phyloP scores from a whole-genome alignment of 345 rosid genomes.

The Citrus australasica region DNA sequence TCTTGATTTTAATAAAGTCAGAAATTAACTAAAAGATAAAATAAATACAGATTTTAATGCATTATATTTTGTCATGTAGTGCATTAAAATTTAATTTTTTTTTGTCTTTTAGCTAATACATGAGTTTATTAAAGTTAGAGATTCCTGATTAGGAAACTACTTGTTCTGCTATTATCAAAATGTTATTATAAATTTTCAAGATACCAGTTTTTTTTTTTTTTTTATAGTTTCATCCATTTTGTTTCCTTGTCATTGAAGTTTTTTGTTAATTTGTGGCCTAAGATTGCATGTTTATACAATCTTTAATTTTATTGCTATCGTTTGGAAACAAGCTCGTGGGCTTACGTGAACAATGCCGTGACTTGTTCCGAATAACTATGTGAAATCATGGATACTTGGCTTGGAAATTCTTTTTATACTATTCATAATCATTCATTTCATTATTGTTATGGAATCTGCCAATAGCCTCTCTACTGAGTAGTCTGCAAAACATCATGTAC shows the following conservation, averaged over 20 bases:
- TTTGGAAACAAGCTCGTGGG: conserved; percentile 12
- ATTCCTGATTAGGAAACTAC: too few relatives aligned
- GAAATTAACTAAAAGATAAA: too few relatives aligned
- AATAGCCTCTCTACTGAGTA: background rate
- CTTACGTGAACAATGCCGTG: background rate
- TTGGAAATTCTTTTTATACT: conserved; percentile 10
- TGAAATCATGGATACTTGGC: conserved; percentile 36
- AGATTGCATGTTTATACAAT: background rate
- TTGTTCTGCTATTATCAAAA: background rate
- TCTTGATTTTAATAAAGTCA: too few relatives aligned
- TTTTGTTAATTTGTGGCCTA: background rate
- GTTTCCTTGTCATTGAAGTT: background rate
- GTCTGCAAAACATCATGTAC: background rate
- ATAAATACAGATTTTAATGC: too few relatives aligned
- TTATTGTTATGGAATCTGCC: conserved; percentile 18
- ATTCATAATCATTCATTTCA: conserved; percentile 7
- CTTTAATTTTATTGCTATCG: background rate
- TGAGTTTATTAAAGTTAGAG: too few relatives aligned
- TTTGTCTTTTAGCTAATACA: too few relatives aligned
- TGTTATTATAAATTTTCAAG: background rate
- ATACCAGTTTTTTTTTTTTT: background rate
- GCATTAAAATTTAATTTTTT: too few relatives aligned
- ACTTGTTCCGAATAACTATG: conserved; percentile 10
- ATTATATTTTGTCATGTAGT: too few relatives aligned
- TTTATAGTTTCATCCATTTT: background rate